Base-by-base conservation (phyloP, 371 early-diverging fungal genomes). In the Haplosporangium sp. region DNA sequence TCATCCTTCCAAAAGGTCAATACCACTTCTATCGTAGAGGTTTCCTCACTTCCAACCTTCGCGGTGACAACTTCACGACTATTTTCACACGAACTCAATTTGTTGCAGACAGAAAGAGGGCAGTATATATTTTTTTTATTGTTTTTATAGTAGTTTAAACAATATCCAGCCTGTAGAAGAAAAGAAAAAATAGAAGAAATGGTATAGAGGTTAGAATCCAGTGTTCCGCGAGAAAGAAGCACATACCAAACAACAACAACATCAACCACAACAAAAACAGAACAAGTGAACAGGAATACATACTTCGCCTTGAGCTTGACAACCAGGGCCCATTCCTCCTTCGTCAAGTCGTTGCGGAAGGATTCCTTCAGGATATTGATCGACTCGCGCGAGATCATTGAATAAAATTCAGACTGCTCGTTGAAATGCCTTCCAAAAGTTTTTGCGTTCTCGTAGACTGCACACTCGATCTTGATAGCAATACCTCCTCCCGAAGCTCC, bases 351-450 rank as follows among this genome's bases (percentile, higher is more conserved):
- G 62, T 95, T 92, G 69, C 96, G 92, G 93, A 99, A 99, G 41
- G 90, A 93, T 64, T 94, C 92, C 87, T 99, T 99, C 76, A 99
- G 87, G 47, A 99, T 88, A 83, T 99, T 98, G 81, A 99, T 99
- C 41, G 97, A 97, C 56, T 85, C 85, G 51, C 99, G 95, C 16
- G 97, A 92, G 73, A 99, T 92, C 83, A 89, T 69, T 40, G 90
- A 75, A 80, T 92, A 93, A 53, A 97, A 79, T 53, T 92, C 90
- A 70, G 97, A 96, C 43, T 84, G 84, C 61, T 98, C 95, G 62
- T 91, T 91, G 84, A 99, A 98, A 85, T 99, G 99, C 62, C 99
- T 90, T 59, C 99, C 99, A 76, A 90, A 93, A 41, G 96, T 92
- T 86, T 95, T 96, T 41, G 98, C 93, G 14, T 90, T 91, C 61